A percentile compares a stretch with the other conserved stretches of the same genome.
phyloP scores from a whole-genome alignment of 225 moss, liverwort and hornwort species.

The Polytrichum commune region DNA sequence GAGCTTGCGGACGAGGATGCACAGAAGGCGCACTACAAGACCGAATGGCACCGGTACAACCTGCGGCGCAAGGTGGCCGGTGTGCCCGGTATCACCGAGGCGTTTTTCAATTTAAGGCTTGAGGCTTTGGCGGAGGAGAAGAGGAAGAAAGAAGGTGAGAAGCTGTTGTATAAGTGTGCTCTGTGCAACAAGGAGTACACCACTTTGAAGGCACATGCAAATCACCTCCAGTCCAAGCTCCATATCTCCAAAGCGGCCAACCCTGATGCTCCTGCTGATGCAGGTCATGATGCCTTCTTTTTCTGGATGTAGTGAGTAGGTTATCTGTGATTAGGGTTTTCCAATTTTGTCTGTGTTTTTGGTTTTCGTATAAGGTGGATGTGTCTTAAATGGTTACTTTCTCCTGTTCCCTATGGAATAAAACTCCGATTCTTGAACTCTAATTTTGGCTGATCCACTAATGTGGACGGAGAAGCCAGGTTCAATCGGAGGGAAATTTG shows the following conservation, averaged over 20 bases:
- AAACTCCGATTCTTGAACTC: no score
- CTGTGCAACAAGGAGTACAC: constrained; percentile 89
- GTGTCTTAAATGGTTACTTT: no score
- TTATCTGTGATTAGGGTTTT: neutral
- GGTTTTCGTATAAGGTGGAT: neutral
- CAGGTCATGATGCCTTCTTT: constrained; percentile 22
- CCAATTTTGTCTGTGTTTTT: neutral
- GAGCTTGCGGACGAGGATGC: constrained; percentile 68
- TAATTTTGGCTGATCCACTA: no score
- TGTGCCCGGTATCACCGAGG: constrained; percentile 91
- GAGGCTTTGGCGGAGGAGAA: constrained; percentile 83
- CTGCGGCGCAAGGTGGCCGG: constrained; percentile 95
- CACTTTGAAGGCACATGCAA: constrained; percentile 74
- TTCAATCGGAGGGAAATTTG: no score
- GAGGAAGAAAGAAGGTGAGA: constrained; percentile 69
- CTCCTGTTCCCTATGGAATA: no score
- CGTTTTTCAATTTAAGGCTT: constrained; percentile 72
- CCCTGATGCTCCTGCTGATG: constrained; percentile 51
- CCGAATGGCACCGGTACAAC: constrained; percentile 98
- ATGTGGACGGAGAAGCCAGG: no score
- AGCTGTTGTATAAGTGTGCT: constrained; percentile 77
- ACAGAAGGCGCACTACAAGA: constrained; percentile 88
- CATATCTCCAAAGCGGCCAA: constrained; percentile 67
- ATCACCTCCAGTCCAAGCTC: constrained; percentile 81
- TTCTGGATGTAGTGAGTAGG: no score